phyloP scores from a whole-genome alignment of 75 land plant species.

The Chamaecyparis obtusa region DNA sequence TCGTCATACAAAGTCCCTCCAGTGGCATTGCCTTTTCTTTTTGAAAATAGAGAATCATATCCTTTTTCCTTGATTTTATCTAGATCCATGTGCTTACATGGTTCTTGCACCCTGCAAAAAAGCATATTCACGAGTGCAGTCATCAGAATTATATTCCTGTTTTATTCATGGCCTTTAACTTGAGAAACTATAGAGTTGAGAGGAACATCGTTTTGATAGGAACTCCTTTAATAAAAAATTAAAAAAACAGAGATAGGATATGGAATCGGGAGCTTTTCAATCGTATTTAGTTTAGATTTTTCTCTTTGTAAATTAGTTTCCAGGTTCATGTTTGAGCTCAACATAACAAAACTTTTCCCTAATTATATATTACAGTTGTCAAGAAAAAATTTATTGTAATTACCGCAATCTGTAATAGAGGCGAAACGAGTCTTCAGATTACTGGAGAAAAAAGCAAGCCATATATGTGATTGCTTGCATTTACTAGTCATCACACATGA shows the following conservation, averaged over 20 bases:
- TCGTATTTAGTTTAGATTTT: background rate
- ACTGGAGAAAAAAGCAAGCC: background rate
- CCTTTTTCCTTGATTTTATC: background rate
- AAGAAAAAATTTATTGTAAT: background rate
- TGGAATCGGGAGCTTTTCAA: background rate
- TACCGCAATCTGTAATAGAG: background rate
- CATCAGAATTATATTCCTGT: background rate
- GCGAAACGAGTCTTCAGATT: background rate
- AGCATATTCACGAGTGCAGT: background rate
- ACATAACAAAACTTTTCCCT: background rate
- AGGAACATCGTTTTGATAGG: background rate
- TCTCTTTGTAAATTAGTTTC: background rate
- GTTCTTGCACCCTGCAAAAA: conserved; percentile 1
- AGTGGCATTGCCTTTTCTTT: background rate
- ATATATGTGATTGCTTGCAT: background rate
- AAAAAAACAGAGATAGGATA: background rate
- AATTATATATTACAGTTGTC: background rate
- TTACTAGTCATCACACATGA: background rate
- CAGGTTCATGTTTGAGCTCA: background rate
- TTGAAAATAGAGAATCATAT: conserved; percentile 21
- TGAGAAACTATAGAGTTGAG: background rate
- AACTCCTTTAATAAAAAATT: background rate
- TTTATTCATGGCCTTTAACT: background rate
- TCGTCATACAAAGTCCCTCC: conserved; percentile 11
- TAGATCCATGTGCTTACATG: background rate